A percentile compares a stretch with the other conserved stretches of the same genome.
Conservation (phyloP, 352 stramenopile genomes). For the Phytophthora idaei region DNA sequence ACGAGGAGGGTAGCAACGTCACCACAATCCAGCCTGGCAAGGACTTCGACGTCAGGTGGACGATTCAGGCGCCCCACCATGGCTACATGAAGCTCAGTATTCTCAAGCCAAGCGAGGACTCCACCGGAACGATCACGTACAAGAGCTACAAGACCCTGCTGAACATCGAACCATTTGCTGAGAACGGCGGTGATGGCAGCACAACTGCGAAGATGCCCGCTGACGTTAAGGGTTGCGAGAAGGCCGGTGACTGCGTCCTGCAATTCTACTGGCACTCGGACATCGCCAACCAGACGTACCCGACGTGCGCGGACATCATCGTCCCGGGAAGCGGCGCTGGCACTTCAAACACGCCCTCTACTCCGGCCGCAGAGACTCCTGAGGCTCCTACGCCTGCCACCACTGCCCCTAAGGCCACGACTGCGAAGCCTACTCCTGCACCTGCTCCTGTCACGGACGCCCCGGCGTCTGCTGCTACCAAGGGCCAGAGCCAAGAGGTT, state of each 20-base stretch:
- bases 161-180: slow-evolving; percentile 49
- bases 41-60: slow-evolving; percentile 43
- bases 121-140: slow-evolving; percentile 54
- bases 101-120: slow-evolving; percentile 49
- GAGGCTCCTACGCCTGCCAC: slow-evolving; percentile 3
- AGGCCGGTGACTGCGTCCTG: slow-evolving; percentile 39
- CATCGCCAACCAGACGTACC: slow-evolving; percentile 45
- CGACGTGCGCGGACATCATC: slow-evolving; percentile 44
- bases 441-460: slow-evolving; percentile 10
- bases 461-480: slow-evolving; percentile 14
- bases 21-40: slow-evolving; percentile 32
- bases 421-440: slow-evolving; percentile 13
- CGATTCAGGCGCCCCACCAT: slow-evolving; percentile 60
- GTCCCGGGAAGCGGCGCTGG: slow-evolving; percentile 29
- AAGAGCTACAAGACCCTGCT: slow-evolving; percentile 39
- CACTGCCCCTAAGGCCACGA: not conserved
- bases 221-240: slow-evolving; percentile 42
- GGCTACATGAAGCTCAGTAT: slow-evolving; percentile 58
- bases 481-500: slow-evolving; percentile 19
- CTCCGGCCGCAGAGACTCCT: slow-evolving; percentile 4
- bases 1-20: slow-evolving; percentile 39
- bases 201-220: slow-evolving; percentile 44
- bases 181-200: slow-evolving; percentile 32
- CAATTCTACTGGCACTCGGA: slow-evolving; percentile 52
- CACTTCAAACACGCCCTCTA: not conserved